Evolutionary conservation across 257 asterid genomes (phyloP), one percentile per base, ranked within the genome.

Genomic region (Plantago major): DNA sequence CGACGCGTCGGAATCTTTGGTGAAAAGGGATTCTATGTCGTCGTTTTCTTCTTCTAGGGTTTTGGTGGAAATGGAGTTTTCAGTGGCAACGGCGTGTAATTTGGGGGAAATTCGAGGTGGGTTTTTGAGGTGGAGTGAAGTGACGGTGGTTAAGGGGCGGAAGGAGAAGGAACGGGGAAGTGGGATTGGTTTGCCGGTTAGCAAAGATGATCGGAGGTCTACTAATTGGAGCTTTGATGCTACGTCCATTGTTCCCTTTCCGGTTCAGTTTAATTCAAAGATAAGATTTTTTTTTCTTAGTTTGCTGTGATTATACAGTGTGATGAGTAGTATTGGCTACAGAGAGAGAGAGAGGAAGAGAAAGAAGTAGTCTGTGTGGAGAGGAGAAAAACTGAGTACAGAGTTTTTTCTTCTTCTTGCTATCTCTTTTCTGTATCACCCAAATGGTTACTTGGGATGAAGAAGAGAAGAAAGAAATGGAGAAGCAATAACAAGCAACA

Each of bases 11-110:
- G 54, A 63, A 19, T 64, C 70, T 2, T 33, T 15, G 6, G 95
- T 76, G 54, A 92, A 83, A 6, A 92, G 84, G 51, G 91, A 77
- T 68, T 92, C 99, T 9, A 89, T 76, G 15, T 78, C 90, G 10
- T 85, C 94, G 46, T 81, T 78, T 0, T 76, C 16, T 3, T 56
- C 42, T 3, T 33, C 40, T 5, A 33, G 40, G 40, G 80, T 58
- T n/a, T 65, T 42, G 9, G 77, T 46, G 62, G 82, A 61, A 17
- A 84, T 63, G 33, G 92, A 85, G 10, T 90, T 47, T 63, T 86
- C 93, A 56, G 85, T 75, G 17, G 95, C 86, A 56, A 78, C 73
- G 10, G 97, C 91, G 37, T 65, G 82, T 58, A 83, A 69, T 63
- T 73, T 92, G 0, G 88, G 61, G 10, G 78, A 74, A 63, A 74